Conservation (phyloP, 176 grass and related monocot genomes). For the Raddia guianensis region DNA sequence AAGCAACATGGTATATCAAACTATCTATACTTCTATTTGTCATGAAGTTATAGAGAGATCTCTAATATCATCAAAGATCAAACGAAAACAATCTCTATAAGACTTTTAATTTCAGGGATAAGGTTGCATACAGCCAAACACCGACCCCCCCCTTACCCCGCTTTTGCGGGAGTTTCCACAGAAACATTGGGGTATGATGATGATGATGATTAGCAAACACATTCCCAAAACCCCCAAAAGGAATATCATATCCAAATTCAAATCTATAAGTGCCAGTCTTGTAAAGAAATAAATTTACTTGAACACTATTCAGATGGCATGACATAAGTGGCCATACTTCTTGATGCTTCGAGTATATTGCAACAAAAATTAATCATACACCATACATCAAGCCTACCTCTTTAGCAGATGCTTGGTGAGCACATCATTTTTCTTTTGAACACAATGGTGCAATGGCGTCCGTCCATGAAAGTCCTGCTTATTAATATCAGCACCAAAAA, state of each 20-base stretch:
- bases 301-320: neutral
- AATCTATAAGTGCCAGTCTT: constrained; percentile 18
- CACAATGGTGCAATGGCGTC: constrained; percentile 89
- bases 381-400: constrained; percentile 53
- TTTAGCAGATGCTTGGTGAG: constrained; percentile 87
- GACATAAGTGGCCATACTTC: constrained; percentile 14
- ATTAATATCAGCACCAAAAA: constrained; percentile 89
- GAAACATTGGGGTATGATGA: too few species aligned
- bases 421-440: constrained; percentile 77
- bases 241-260: constrained; percentile 3
- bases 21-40: too few species aligned
- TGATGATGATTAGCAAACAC: neutral
- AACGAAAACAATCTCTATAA: too few species aligned
- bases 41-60: too few species aligned
- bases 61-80: too few species aligned
- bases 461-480: constrained; percentile 87
- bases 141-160: too few species aligned
- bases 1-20: too few species aligned
- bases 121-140: too few species aligned
- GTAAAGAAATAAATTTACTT: constrained; percentile 11
- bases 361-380: constrained; percentile 5
- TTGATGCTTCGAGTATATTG: constrained; percentile 9
- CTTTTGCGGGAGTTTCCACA: too few species aligned
- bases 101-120: too few species aligned
- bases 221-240: constrained; percentile 12